These are phyloP conservation scores for Lentinula novae-zelandiae DNA, from an alignment of 1,284 basidiomycete species.

Conservation along the genomic window DNA sequence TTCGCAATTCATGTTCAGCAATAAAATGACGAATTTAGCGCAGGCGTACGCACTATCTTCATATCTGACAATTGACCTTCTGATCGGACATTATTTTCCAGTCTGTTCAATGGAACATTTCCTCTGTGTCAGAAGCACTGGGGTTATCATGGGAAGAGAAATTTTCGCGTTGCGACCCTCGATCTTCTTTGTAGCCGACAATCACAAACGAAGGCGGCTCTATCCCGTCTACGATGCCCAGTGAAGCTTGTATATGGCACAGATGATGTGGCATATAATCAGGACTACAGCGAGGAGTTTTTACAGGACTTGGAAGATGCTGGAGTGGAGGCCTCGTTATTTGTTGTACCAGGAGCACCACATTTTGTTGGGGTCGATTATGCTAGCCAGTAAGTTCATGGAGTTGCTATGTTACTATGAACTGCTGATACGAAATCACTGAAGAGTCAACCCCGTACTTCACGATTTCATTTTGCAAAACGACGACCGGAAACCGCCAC, in stretches of 20 bases:
- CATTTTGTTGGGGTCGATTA: conserved; percentile 34
- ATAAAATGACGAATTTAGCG: conserved; percentile 3
- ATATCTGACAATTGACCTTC: not conserved
- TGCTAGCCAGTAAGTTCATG: conserved; percentile 24
- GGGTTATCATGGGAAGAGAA: not conserved
- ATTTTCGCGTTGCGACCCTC: conserved; percentile 8
- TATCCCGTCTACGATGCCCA: conserved; percentile 14
- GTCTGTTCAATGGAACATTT: not conserved
- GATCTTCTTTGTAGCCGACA: conserved; percentile 12
- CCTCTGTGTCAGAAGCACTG: conserved; percentile 1
- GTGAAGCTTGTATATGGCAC: conserved; percentile 15
- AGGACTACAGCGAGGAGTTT: conserved; percentile 23
- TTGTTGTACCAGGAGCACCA: conserved; percentile 26
- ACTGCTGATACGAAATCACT: not conserved
- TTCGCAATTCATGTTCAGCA: conserved; percentile 10
- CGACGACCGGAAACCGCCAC: conserved; percentile 20
- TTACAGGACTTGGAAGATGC: conserved; percentile 23
- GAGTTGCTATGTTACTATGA: not conserved
- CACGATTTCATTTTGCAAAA: conserved; percentile 27
- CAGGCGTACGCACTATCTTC: conserved; percentile 4
- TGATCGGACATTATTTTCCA: not conserved
- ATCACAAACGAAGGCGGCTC: conserved; percentile 1
- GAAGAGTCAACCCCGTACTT: conserved; percentile 16
- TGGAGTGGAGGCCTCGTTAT: conserved; percentile 25
- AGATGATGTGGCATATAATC: conserved; percentile 13